A percentile compares a stretch with the other conserved stretches of the same genome.
These are phyloP conservation scores for Diutina mesorugosa DNA, from an alignment of 1,139 yeast species.

Conservation along the genomic window DNA sequence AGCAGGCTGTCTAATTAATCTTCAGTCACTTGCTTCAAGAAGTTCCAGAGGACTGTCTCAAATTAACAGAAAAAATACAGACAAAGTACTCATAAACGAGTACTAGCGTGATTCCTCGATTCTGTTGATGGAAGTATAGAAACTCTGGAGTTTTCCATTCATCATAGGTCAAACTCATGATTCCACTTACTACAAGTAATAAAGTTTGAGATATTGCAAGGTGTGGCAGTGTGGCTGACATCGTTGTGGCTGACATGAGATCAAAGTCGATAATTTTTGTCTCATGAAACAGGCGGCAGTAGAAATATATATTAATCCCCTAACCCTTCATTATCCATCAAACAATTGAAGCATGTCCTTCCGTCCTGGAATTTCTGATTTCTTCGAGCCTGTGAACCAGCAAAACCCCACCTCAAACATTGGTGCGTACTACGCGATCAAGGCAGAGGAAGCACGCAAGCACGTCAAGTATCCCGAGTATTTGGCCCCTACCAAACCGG, in stretches of 20 bases:
- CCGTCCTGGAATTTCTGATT: not conserved
- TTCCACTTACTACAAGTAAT: too few species aligned
- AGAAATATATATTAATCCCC: not conserved
- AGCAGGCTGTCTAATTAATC: not conserved
- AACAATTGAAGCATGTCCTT: not conserved
- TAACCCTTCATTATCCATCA: not conserved
- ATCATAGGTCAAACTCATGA: too few species aligned
- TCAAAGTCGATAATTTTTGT: not conserved
- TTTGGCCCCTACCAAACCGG: not conserved
- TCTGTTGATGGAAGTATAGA: too few species aligned
- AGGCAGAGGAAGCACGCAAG: constrained; percentile 5
- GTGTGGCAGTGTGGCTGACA: not conserved
- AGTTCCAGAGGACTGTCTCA: not conserved
- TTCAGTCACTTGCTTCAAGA: not conserved
- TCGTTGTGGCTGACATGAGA: not conserved
- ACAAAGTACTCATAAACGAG: too few species aligned
- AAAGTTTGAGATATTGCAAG: not conserved
- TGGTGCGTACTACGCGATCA: constrained; percentile 4
- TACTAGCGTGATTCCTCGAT: too few species aligned
- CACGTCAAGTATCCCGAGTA: constrained; percentile 2
- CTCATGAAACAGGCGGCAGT: not conserved
- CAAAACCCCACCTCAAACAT: not conserved
- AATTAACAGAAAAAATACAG: too few species aligned
- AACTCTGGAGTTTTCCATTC: too few species aligned
- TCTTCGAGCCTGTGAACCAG: constrained; percentile 1